Evolutionary conservation across 2,329 filamentous ascomycete species (phyloP).

Genomic region (Arthrobotrys sphaeroides): DNA sequence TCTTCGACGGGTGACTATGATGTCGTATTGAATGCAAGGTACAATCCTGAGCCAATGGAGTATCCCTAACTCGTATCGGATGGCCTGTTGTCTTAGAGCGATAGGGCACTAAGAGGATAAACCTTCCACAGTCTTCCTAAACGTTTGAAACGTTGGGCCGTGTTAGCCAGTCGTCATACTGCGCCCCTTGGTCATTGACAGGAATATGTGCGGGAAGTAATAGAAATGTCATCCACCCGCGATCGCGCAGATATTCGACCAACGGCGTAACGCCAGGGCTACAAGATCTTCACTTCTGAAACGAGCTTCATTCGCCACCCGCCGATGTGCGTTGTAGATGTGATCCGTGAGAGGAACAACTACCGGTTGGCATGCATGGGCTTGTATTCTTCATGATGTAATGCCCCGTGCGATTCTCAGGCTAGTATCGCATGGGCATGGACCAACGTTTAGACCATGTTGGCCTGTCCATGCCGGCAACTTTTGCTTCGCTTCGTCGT

Average conservation of each 20-base stretch:
- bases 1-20: slow-evolving; percentile 35
- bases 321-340: slow-evolving; percentile 27
- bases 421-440: slow-evolving; percentile 21
- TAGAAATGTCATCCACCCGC: slow-evolving; percentile 6
- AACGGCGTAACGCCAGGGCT: slow-evolving; percentile 32
- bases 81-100: slow-evolving; percentile 2
- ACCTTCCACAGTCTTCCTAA: slow-evolving; percentile 12
- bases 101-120: slow-evolving; percentile 2
- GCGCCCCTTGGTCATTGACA: neutral
- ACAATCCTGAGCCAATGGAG: slow-evolving; percentile 4
- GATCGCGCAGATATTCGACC: slow-evolving; percentile 35
- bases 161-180: slow-evolving; percentile 41
- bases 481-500: slow-evolving; percentile 22
- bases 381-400: slow-evolving; percentile 45
- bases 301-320: slow-evolving; percentile 49
- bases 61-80: slow-evolving; percentile 15
- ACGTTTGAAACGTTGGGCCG: slow-evolving; percentile 7
- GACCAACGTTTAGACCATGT: neutral
- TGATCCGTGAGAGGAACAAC: slow-evolving; percentile 1
- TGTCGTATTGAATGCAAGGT: slow-evolving; percentile 49
- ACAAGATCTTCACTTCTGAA: slow-evolving; percentile 48
- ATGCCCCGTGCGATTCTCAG: slow-evolving; percentile 30
- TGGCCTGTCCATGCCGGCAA: slow-evolving; percentile 15
- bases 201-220: neutral
- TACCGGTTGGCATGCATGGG: slow-evolving; percentile 31